Evolutionary conservation across 495 filamentous ascomycete species (phyloP).

Genomic region (Melanomma pulvis-pyrius): DNA sequence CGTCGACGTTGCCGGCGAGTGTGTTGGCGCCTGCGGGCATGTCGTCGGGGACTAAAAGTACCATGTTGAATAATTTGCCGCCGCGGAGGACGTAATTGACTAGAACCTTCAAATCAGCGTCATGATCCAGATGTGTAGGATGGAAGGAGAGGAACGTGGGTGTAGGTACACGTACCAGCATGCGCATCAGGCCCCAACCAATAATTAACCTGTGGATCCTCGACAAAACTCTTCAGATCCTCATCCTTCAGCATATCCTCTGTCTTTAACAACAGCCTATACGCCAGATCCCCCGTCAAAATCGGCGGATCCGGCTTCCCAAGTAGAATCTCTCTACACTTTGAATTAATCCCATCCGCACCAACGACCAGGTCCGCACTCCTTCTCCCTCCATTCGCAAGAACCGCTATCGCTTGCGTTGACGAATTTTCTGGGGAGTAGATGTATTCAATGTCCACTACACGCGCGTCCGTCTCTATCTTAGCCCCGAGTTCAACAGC

Average conservation of each 20-base stretch:
- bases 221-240: conserved; percentile 52
- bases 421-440: background rate
- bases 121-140: background rate
- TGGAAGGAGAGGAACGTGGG: background rate
- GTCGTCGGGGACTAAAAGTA: conserved; percentile 70
- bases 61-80: conserved; percentile 69
- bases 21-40: conserved; percentile 61
- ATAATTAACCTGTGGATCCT: conserved; percentile 65
- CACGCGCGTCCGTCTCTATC: conserved; percentile 35
- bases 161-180: conserved; percentile 45
- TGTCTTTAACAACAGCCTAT: conserved; percentile 59
- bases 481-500: conserved; percentile 29
- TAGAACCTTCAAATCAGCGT: background rate
- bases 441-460: conserved; percentile 28
- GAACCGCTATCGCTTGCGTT: conserved; percentile 19
- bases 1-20: conserved; percentile 61
- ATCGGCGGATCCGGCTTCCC: conserved; percentile 39
- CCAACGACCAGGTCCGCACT: conserved; percentile 46
- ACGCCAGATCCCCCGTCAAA: conserved; percentile 70
- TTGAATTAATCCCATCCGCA: conserved; percentile 46
- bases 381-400: conserved; percentile 34
- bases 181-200: conserved; percentile 72
- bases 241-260: conserved; percentile 58
- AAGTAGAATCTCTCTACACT: conserved; percentile 40
- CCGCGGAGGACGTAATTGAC: conserved; percentile 65